These are phyloP conservation scores for Kondoa subrosea DNA, from an alignment of 768 basidiomycete genomes.

Conservation along the genomic window DNA sequence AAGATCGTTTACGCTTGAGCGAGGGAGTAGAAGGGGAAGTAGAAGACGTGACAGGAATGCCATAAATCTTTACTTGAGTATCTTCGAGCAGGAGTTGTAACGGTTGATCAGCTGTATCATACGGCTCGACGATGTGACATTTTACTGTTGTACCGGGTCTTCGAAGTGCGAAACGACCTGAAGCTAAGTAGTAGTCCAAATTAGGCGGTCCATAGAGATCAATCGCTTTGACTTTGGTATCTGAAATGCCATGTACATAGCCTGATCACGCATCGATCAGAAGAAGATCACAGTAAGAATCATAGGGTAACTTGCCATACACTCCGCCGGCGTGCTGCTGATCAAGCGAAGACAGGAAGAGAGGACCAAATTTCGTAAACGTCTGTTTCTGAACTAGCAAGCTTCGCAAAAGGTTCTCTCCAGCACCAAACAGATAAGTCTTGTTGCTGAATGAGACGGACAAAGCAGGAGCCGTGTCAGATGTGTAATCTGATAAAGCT, in stretches of 20 bases:
- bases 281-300: not conserved
- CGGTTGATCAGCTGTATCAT: not conserved
- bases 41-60: conserved; percentile 5
- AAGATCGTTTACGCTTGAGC: not conserved
- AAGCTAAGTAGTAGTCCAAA: conserved; percentile 8
- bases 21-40: conserved; percentile 8
- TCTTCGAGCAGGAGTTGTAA: not conserved
- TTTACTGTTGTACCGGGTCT: not conserved
- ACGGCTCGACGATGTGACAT: not conserved
- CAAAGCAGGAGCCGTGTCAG: conserved; percentile 67
- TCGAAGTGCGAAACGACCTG: conserved; percentile 1
- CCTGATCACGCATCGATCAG: conserved; percentile 36
- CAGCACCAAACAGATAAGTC: conserved; percentile 75
- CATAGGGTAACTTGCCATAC: conserved; percentile 42
- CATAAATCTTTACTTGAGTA: not conserved
- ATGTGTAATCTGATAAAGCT: not conserved
- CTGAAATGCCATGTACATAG: conserved; percentile 61
- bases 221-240: conserved; percentile 45
- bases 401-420: conserved; percentile 60
- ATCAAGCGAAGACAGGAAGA: conserved; percentile 57
- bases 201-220: conserved; percentile 48
- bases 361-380: conserved; percentile 48
- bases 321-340: conserved; percentile 50
- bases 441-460: conserved; percentile 56
- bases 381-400: conserved; percentile 51